These are phyloP conservation scores for Populus hybrid DNA, from an alignment of 441 rosid species.

Conservation along the genomic window DNA sequence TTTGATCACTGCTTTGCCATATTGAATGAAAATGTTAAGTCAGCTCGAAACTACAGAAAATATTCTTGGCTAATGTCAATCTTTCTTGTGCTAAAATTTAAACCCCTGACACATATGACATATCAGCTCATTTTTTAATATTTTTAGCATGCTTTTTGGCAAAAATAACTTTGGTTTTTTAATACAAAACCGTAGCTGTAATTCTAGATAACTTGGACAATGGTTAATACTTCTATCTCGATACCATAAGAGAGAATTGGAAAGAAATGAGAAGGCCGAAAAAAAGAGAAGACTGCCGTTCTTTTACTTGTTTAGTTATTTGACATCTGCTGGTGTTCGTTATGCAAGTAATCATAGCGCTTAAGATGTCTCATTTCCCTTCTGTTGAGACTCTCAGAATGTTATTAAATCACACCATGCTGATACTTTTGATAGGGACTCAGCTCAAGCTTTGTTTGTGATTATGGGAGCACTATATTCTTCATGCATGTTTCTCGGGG, in stretches of 20 bases:
- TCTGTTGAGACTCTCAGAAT: background rate
- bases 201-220: background rate
- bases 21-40: no score
- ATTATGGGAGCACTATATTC: conserved; percentile 90
- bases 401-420: background rate
- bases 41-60: background rate
- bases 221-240: background rate
- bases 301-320: background rate
- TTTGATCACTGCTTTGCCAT: background rate
- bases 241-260: background rate
- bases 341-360: background rate
- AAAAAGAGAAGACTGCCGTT: background rate
- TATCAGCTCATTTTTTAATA: background rate
- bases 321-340: background rate
- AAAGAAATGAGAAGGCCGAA: background rate
- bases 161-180: no score
- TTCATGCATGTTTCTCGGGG: conserved; percentile 83
- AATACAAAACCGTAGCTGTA: no score
- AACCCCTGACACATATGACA: background rate
- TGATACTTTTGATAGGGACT: conserved; percentile 29
- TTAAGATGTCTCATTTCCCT: background rate
- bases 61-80: background rate
- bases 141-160: no score
- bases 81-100: background rate
- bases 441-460: conserved; percentile 54